These are phyloP conservation scores for Talaromyces marneffei DNA, from an alignment of 2,329 filamentous ascomycete genomes.

Conservation along the genomic window DNA sequence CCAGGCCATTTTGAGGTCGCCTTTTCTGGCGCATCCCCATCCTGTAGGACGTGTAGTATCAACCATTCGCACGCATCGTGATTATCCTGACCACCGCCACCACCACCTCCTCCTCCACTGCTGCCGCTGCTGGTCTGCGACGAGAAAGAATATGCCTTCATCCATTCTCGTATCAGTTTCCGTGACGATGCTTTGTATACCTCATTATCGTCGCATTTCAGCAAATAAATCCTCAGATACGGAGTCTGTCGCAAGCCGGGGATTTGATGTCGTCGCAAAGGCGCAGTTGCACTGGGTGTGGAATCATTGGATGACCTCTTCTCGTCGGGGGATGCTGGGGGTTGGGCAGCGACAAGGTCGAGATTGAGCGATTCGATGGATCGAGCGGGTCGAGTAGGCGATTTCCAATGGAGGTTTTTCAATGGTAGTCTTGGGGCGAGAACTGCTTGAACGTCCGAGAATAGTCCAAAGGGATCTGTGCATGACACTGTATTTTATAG, in stretches of 20 bases:
- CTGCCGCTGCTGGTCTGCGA: slow-evolving; percentile 36
- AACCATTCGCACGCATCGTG: slow-evolving; percentile 97
- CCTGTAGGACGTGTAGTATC: slow-evolving; percentile 87
- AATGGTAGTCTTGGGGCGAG: slow-evolving; percentile 75
- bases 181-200: slow-evolving; percentile 77
- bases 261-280: slow-evolving; percentile 80
- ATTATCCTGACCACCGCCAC: slow-evolving; percentile 67
- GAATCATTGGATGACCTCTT: slow-evolving; percentile 34
- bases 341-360: slow-evolving; percentile 67
- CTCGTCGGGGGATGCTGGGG: slow-evolving; percentile 22
- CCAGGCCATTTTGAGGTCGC: slow-evolving; percentile 68
- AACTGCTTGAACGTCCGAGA: slow-evolving; percentile 71
- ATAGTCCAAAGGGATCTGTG: slow-evolving; percentile 85
- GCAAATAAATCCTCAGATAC: slow-evolving; percentile 82
- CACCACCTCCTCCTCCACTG: slow-evolving; percentile 21
- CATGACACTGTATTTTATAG: slow-evolving; percentile 68
- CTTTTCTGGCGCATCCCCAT: slow-evolving; percentile 64
- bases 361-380: slow-evolving; percentile 92
- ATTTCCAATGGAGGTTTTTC: slow-evolving; percentile 94
- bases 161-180: slow-evolving; percentile 80
- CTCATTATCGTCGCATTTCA: slow-evolving; percentile 94
- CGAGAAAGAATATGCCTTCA: slow-evolving; percentile 66
- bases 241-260: slow-evolving; percentile 87
- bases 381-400: slow-evolving; percentile 79
- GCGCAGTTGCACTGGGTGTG: slow-evolving; percentile 19